Evolutionary conservation across 2,329 filamentous ascomycete species (phyloP).

Genomic region (Aureobasidium sp.): DNA sequence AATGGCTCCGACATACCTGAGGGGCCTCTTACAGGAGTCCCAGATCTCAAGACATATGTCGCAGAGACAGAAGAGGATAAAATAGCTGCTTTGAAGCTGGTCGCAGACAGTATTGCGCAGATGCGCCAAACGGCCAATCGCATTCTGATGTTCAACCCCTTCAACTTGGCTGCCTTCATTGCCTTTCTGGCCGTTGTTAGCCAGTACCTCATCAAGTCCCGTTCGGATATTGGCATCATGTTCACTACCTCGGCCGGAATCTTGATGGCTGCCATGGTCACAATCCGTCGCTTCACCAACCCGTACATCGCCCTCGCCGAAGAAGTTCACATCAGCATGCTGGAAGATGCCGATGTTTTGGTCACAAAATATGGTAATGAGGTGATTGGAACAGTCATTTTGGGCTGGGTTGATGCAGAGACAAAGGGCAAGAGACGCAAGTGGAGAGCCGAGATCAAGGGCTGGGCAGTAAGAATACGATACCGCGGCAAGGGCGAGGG

Average conservation of each 20-base stretch:
- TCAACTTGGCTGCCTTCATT: constrained; percentile 34
- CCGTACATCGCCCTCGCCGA: constrained; percentile 59
- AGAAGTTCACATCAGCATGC: constrained; percentile 53
- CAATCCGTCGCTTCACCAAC: constrained; percentile 51
- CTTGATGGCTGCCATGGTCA: constrained; percentile 54
- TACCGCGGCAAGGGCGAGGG: constrained; percentile 68
- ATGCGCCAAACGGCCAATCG: constrained; percentile 62
- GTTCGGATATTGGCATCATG: constrained; percentile 45
- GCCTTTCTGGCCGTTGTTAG: constrained; percentile 31
- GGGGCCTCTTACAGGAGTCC: constrained; percentile 45
- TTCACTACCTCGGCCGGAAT: constrained; percentile 52
- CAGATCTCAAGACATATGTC: constrained; percentile 54
- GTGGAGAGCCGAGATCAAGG: constrained; percentile 64
- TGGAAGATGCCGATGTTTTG: constrained; percentile 42
- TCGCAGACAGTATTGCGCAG: constrained; percentile 75
- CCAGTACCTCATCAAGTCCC: constrained; percentile 30
- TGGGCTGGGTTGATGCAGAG: constrained; percentile 52
- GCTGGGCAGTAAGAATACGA: constrained; percentile 67
- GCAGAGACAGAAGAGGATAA: constrained; percentile 48
- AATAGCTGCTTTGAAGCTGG: constrained; percentile 58
- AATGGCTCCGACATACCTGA: constrained; percentile 25
- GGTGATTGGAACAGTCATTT: constrained; percentile 61
- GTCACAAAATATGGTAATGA: constrained; percentile 60
- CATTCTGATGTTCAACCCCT: constrained; percentile 54
- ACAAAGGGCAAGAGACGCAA: constrained; percentile 37